Conservation (phyloP, 176 grass and related monocot genomes). For the Panicum miliaceum region DNA sequence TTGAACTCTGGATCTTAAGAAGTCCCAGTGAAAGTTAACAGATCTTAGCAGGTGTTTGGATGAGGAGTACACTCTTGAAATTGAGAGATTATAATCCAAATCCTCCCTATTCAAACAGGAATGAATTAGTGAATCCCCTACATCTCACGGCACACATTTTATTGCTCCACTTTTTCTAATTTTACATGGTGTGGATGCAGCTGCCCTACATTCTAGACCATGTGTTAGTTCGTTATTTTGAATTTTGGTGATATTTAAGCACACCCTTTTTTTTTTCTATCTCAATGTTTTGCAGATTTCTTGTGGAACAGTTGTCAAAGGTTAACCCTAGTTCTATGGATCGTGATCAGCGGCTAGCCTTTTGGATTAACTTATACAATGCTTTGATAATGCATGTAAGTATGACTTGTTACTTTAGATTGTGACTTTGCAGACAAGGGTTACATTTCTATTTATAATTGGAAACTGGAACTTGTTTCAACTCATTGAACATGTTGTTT, state of each 20-base stretch:
- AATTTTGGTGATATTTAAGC: slow-evolving; percentile 27
- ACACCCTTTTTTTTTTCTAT: background rate
- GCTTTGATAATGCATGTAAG: slow-evolving; percentile 99
- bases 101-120: background rate
- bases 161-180: background rate
- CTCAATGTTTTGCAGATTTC: slow-evolving; percentile 66
- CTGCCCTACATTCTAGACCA: background rate
- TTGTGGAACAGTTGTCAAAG: slow-evolving; percentile 92
- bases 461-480: background rate
- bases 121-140: background rate
- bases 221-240: slow-evolving; percentile 5
- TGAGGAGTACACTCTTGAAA: background rate
- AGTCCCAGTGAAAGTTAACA: background rate
- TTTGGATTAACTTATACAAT: slow-evolving; percentile 98
- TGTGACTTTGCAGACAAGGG: background rate
- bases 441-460: slow-evolving; percentile 33
- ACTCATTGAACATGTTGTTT: background rate
- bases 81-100: slow-evolving; percentile 3
- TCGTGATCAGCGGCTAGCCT: slow-evolving; percentile 80
- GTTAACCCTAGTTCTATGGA: slow-evolving; percentile 72
- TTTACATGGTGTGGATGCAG: slow-evolving; percentile 14
- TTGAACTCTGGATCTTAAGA: background rate
- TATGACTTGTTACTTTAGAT: slow-evolving; percentile 35
- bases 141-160: slow-evolving; percentile 27
- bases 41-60: slow-evolving; percentile 1